Percentiles rank a stretch among this genome's conserved stretches.
phyloP scores from a whole-genome alignment of 2,329 filamentous ascomycete species.

The Claviceps lovelessii region DNA sequence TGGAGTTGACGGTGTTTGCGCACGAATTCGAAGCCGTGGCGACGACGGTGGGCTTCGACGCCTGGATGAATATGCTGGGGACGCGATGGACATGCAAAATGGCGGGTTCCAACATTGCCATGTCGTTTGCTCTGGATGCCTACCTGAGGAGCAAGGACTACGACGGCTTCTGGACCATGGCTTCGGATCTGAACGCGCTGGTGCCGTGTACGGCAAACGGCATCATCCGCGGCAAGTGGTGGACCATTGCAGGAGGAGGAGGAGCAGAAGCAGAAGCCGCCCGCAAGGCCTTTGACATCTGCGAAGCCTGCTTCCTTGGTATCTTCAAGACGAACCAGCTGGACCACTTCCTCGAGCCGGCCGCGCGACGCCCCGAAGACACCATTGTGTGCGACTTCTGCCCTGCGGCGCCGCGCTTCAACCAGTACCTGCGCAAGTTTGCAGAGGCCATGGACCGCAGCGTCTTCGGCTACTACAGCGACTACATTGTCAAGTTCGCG shows the following conservation, averaged over 20 bases:
- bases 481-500: constrained; percentile 17
- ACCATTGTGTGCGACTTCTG: constrained; percentile 19
- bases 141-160: constrained; percentile 15
- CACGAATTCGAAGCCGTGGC: constrained; percentile 14
- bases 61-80: constrained; percentile 11
- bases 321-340: constrained; percentile 15
- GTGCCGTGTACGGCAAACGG: constrained; percentile 16
- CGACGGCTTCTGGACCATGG: constrained; percentile 14
- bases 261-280: too few species aligned
- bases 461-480: constrained; percentile 16
- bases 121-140: constrained; percentile 13
- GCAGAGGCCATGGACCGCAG: constrained; percentile 18
- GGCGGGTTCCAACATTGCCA: constrained; percentile 9
- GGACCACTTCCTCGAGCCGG: constrained; percentile 15
- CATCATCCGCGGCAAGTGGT: constrained; percentile 20
- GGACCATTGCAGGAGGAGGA: constrained; percentile 14
- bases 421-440: constrained; percentile 13
- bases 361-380: constrained; percentile 5
- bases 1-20: constrained; percentile 16
- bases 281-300: constrained; percentile 14
- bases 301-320: constrained; percentile 20
- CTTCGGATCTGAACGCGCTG: constrained; percentile 10
- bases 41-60: constrained; percentile 10
- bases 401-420: constrained; percentile 12
- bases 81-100: constrained; percentile 14